Conservation (phyloP, 139 green algal genomes). For the Pleodorina starrii region DNA sequence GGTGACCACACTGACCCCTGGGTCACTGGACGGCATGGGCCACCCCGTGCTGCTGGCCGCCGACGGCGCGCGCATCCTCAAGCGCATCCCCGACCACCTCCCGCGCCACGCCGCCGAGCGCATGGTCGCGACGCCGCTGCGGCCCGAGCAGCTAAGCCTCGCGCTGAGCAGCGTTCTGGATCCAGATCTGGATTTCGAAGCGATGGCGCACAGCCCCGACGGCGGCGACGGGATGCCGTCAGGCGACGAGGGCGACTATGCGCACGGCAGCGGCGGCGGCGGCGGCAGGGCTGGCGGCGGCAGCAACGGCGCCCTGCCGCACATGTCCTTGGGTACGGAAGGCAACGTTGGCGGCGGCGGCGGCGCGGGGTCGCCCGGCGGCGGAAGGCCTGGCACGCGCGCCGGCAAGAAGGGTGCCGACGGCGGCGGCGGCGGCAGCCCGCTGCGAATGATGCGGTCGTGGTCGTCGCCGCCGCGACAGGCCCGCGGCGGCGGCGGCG, state of each 20-base stretch:
- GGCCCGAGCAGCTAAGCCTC: neutral
- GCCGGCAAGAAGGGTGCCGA: neutral
- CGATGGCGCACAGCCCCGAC: neutral
- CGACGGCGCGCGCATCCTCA: conserved; percentile 19
- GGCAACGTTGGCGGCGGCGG: neutral
- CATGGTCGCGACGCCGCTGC: neutral
- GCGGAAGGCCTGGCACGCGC: neutral
- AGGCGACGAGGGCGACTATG: neutral
- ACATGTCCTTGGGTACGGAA: neutral
- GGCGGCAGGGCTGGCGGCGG: too few relatives aligned
- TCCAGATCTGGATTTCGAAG: conserved; percentile 9
- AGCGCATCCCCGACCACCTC: neutral
- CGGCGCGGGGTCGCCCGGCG: neutral
- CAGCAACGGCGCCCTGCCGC: neutral
- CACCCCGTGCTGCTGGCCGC: conserved; percentile 25
- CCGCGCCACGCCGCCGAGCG: neutral
- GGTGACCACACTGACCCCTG: conserved; percentile 29
- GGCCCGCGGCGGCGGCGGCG: neutral
- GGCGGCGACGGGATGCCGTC: conserved; percentile 1
- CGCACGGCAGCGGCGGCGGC: neutral
- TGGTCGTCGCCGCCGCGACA: conserved; percentile 10
- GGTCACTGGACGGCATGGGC: conserved; percentile 42
- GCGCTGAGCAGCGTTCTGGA: neutral
- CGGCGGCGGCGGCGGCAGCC: neutral
- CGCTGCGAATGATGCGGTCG: neutral